These are phyloP conservation scores for Colletotrichum sansevieriae DNA, from an alignment of 2,329 filamentous ascomycete genomes.

Conservation along the genomic window DNA sequence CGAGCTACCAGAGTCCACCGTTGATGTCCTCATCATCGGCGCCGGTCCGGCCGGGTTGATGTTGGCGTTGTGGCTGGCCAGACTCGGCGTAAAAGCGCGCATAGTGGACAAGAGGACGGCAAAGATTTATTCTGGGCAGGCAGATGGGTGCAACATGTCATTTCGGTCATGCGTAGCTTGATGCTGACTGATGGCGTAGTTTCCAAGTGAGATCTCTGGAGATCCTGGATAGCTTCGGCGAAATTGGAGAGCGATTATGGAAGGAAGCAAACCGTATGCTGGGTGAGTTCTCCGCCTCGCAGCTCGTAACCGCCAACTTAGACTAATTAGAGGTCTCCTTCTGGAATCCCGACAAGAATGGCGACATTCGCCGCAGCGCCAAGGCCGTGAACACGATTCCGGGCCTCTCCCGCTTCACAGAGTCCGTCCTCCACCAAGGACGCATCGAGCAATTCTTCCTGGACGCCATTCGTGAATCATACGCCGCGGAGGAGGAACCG, in stretches of 20 bases:
- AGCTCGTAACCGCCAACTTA: background rate
- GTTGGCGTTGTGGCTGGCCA: slow-evolving; percentile 58
- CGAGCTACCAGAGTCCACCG: slow-evolving; percentile 24
- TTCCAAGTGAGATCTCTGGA: slow-evolving; percentile 59
- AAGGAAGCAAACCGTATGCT: slow-evolving; percentile 77
- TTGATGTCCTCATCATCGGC: slow-evolving; percentile 40
- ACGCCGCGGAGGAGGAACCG: slow-evolving; percentile 50
- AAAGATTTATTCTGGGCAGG: slow-evolving; percentile 58
- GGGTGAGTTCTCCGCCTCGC: slow-evolving; percentile 56
- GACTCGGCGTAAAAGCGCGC: slow-evolving; percentile 55
- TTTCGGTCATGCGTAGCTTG: background rate
- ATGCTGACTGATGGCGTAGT: background rate
- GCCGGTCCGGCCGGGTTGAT: slow-evolving; percentile 55
- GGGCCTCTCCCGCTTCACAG: slow-evolving; percentile 72
- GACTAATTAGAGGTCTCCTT: slow-evolving; percentile 46
- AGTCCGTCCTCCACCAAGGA: slow-evolving; percentile 79
- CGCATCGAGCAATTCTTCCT: slow-evolving; percentile 77
- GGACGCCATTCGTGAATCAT: slow-evolving; percentile 68
- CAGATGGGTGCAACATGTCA: slow-evolving; percentile 67
- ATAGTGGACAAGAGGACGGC: slow-evolving; percentile 59
- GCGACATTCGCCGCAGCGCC: slow-evolving; percentile 68
- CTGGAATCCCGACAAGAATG: slow-evolving; percentile 73
- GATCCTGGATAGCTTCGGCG: slow-evolving; percentile 78
- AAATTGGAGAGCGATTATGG: slow-evolving; percentile 71
- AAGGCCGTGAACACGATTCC: slow-evolving; percentile 74